Evolutionary conservation across 2,329 filamentous ascomycete species (phyloP), one percentile per base, ranked within the genome.

Genomic region (Alternaria atra): DNA sequence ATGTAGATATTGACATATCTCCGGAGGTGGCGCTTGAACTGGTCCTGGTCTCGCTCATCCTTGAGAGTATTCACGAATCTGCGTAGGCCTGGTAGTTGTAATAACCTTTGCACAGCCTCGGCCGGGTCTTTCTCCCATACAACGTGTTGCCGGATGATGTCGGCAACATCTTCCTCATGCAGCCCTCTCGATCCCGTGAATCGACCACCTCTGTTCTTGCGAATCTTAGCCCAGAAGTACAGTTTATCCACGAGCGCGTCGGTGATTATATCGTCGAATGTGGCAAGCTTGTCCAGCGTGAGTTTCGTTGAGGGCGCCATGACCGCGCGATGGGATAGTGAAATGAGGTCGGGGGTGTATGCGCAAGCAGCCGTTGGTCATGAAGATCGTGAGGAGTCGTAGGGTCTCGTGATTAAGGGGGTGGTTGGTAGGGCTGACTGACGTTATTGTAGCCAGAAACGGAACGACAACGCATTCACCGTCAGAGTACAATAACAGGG

Each of bases 211-310:
- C 91, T 90, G 73, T 98, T 97, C 81, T 99, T 99, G 66, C 94
- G 94, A 60, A 97, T 97, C 4, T 88, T 91, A 6, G 94, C 94
- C 94, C 95, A 98, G 83, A 95, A 99, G 80, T 92, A 97, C 9
- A 93, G 90, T 82, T 94, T 93, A 80, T 99, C 95, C 63, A 99
- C 90, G 54, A 99, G 88, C 69, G 92, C 91, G 85, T 99, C 95
- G 7, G 95, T 99, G 64, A 97, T 84, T 67, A 98, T 90, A 80
- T 99, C 95, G 81, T 99, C 95, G 83, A 98, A 98, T 51, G 91
- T 90, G 32, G 93, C 91, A 73, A 99, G 83, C 84, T 97, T 94
- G 62, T 90, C 89, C 70, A 98, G 84, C 7, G 93, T 97, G 71
- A 99, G 85, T 91, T 89, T 82, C 86, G 91, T 80, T 90, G 79